Conservation (phyloP, 176 grass and related monocot genomes). For the maize (Zea mays) region Zm-B73-REFERENCE-NAM-5.0 NC_050097.1:148917501-148918000, state of each 20-base stretch:
- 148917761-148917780: not conserved
- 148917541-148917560: not conserved
- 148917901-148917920: not conserved
- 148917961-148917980: not conserved
- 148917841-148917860: conserved; percentile 28
- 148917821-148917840: conserved; percentile 32
- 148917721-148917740: not conserved
- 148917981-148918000: not conserved
- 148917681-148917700: not conserved
- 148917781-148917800: conserved; percentile 2
- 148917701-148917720: not conserved
- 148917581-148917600: not conserved
- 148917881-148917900: not conserved
- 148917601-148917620: not conserved
- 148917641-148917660: not conserved
- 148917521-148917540: not conserved
- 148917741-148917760: not conserved
- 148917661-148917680: not conserved
- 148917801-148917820: conserved; percentile 2
- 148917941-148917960: not conserved
- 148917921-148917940: not conserved
- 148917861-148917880: not conserved
- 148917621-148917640: conserved; percentile 10
- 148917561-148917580: not conserved
- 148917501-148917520: not conserved